Base-by-base conservation (phyloP, 1,139 yeast genomes). In the Candida frijolesensis region DNA sequence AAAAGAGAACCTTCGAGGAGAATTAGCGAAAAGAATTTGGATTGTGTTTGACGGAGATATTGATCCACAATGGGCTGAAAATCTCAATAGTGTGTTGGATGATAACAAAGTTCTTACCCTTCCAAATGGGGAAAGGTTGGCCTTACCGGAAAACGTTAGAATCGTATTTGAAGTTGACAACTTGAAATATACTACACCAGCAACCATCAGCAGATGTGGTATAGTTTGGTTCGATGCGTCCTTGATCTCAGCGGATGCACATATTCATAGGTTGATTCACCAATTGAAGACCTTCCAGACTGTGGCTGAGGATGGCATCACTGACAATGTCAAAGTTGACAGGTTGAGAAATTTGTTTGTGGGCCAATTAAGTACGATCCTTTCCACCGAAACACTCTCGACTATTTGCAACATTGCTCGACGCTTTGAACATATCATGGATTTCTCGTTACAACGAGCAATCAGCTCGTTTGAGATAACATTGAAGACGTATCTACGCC, bases 1-100 rank as follows among this genome's bases (percentile, higher is more conserved):
- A 1, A 72, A 71, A 9, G 82, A 80, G 7, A 85, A 85, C 57
- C 60, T 80, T 10, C 70, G 87, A 42, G 90, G 89, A 1, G 90
- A 85, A 57, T 64, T 67, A 19, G 60, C 68, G 3, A 83, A 80
- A 53, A 68, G 78, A 1, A 78, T 84, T 16, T 91, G 97, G 96
- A 79, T 94, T 54, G 78, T 92, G 0, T 89, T 94, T 64, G 97
- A 92, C 67, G 96, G 98, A 43, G 97, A 90, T 59, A 82, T 94
- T 41, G 98, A 94, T 63, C 98, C 99, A 0, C 84, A 82, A 48
- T 94, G 97, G 96, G 91, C 91, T 1, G 99, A 94, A 60, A 88
- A 88, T 54, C 72, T 94, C 57, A 94, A 94, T 66, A 87, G 96
- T 71, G 95, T 91, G 11, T 74, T 94, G 32, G 99, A 94, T 67